Percentiles rank a stretch among this genome's conserved stretches.
phyloP scores from a whole-genome alignment of 2,329 filamentous ascomycete species.

The Dothiorella sarmentorum region DNA sequence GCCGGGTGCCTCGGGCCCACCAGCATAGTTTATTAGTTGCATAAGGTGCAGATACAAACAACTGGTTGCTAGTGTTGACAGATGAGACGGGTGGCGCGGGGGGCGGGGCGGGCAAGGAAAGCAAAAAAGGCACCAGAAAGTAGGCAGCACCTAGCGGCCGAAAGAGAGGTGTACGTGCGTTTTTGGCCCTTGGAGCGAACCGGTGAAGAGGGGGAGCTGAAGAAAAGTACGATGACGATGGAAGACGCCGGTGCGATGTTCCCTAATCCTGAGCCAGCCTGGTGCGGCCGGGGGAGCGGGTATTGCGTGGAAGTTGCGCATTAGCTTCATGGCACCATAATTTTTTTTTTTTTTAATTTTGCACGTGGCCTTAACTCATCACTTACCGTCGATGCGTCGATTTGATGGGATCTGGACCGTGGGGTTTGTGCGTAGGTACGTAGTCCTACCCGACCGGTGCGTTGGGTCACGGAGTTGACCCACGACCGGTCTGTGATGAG shows the following conservation, averaged over 20 bases:
- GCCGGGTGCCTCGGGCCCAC: no score
- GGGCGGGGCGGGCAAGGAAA: no score
- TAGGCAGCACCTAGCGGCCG: no score
- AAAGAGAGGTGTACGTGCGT: neutral
- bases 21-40: no score
- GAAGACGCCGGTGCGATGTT: neutral
- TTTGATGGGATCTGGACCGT: neutral
- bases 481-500: constrained; percentile 14
- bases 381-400: neutral
- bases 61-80: no score
- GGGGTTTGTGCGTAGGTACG: neutral
- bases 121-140: no score
- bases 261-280: constrained; percentile 13
- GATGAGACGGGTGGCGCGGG: no score
- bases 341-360: neutral
- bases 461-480: neutral
- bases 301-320: constrained; percentile 12
- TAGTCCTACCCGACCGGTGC: neutral
- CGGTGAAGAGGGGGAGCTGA: neutral
- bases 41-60: no score
- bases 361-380: neutral
- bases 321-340: constrained; percentile 1
- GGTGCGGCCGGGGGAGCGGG: constrained; percentile 12
- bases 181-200: neutral
- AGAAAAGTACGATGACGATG: constrained; percentile 8